A percentile compares a stretch with the other conserved stretches of the same genome.
Conservation (phyloP, 371 early-diverging fungal genomes). For the Actinomortierella ambigua region DNA sequence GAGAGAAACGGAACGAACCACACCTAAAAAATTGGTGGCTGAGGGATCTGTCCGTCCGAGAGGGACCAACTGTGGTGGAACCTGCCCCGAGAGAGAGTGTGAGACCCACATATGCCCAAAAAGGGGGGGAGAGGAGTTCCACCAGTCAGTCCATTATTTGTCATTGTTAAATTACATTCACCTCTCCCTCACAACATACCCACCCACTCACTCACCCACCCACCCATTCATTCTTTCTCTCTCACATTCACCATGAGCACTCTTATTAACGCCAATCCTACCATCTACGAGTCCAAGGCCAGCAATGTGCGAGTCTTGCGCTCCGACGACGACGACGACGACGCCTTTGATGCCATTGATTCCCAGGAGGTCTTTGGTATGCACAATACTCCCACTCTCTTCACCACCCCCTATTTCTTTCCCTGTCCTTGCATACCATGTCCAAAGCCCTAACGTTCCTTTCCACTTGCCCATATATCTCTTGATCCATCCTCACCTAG, state of each 20-base stretch:
- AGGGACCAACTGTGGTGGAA: too few relatives aligned
- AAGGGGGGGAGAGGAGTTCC: too few relatives aligned
- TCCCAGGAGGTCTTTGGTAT: slow-evolving; percentile 85
- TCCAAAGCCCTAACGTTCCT: neutral
- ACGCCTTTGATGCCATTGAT: slow-evolving; percentile 78
- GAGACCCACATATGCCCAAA: too few relatives aligned
- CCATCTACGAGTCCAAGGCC: slow-evolving; percentile 67
- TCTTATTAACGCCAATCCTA: slow-evolving; percentile 85
- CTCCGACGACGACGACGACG: slow-evolving; percentile 71
- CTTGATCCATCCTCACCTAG: slow-evolving; percentile 35
- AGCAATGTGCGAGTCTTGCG: slow-evolving; percentile 54
- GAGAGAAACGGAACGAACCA: too few relatives aligned
- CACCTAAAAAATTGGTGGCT: too few relatives aligned
- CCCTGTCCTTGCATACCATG: neutral
- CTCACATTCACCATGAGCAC: slow-evolving; percentile 21
- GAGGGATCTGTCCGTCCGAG: too few relatives aligned
- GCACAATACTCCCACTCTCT: neutral
- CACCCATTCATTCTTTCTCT: slow-evolving; percentile 2
- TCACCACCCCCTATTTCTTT: neutral
- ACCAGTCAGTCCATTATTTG: too few relatives aligned
- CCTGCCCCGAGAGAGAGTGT: too few relatives aligned
- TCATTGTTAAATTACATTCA: neutral
- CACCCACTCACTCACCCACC: neutral
- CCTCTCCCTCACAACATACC: neutral
- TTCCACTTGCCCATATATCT: neutral